Conservation (phyloP, 306 rosid species). For the Trichosanthes truncata region DNA sequence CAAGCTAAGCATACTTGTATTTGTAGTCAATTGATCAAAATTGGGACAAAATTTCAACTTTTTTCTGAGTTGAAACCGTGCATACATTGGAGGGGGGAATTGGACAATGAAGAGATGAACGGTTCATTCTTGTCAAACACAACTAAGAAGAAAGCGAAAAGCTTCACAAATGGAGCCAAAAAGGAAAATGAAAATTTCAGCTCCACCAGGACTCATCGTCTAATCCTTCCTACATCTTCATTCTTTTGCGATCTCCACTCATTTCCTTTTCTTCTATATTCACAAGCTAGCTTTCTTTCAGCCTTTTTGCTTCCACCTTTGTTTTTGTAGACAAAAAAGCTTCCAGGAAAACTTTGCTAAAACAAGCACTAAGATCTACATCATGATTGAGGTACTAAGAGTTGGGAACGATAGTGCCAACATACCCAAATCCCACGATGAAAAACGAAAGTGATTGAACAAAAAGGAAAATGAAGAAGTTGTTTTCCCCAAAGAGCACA, state of each 20-base stretch:
- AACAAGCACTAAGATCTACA: background rate
- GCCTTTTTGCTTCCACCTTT: background rate
- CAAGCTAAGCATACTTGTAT: background rate
- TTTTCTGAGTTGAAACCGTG: background rate
- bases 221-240: background rate
- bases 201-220: background rate
- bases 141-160: background rate
- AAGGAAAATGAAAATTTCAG: background rate
- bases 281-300: background rate
- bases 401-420: conserved; percentile 69
- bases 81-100: background rate
- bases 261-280: background rate
- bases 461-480: conserved; percentile 56
- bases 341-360: background rate
- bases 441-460: conserved; percentile 64
- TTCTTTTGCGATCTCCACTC: background rate
- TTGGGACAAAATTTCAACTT: background rate
- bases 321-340: background rate
- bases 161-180: background rate
- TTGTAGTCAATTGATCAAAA: background rate
- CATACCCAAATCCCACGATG: conserved; percentile 64
- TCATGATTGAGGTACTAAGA: conserved; percentile 17
- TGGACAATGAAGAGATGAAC: background rate
- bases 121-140: background rate
- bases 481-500: conserved; percentile 47